Evolutionary conservation across 1,284 basidiomycete genomes (phyloP).

Genomic region (Hortiboletus rubellus): DNA sequence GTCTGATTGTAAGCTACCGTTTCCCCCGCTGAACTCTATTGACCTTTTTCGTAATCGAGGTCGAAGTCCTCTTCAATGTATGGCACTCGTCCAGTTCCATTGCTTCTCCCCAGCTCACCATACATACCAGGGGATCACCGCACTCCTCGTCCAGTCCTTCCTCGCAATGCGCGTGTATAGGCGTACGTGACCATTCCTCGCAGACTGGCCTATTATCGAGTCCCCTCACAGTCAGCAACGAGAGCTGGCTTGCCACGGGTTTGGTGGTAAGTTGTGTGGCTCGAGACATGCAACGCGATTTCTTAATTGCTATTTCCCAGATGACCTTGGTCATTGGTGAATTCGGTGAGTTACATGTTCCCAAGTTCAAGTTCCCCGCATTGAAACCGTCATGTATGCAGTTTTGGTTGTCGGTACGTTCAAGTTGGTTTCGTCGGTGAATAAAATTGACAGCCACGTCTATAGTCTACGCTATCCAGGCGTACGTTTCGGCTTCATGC

Average conservation of each 20-base stretch:
- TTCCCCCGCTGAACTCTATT: not conserved
- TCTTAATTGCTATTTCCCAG: slow-evolving; percentile 16
- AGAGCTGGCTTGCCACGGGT: slow-evolving; percentile 25
- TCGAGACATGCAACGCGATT: not conserved
- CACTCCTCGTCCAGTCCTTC: slow-evolving; percentile 41
- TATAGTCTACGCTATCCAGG: slow-evolving; percentile 41
- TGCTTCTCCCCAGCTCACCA: slow-evolving; percentile 3
- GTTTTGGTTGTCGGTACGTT: slow-evolving; percentile 27
- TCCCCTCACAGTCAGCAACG: slow-evolving; percentile 31
- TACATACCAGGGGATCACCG: slow-evolving; percentile 34
- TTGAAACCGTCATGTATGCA: slow-evolving; percentile 11
- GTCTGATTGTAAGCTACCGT: slow-evolving; percentile 43
- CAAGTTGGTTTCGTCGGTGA: not conserved
- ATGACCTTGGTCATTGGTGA: slow-evolving; percentile 47
- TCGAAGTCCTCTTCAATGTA: slow-evolving; percentile 44
- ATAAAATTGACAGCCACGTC: not conserved
- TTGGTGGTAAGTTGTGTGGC: slow-evolving; percentile 21
- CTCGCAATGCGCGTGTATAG: slow-evolving; percentile 36
- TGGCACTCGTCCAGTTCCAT: not conserved
- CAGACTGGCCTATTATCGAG: not conserved
- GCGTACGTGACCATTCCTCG: slow-evolving; percentile 18
- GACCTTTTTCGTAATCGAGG: slow-evolving; percentile 16
- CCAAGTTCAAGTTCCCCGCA: not conserved
- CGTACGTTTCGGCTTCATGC: slow-evolving; percentile 34
- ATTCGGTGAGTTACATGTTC: slow-evolving; percentile 45